Conservation (phyloP, 768 basidiomycete genomes). For the Cantharellus anzutake region DNA sequence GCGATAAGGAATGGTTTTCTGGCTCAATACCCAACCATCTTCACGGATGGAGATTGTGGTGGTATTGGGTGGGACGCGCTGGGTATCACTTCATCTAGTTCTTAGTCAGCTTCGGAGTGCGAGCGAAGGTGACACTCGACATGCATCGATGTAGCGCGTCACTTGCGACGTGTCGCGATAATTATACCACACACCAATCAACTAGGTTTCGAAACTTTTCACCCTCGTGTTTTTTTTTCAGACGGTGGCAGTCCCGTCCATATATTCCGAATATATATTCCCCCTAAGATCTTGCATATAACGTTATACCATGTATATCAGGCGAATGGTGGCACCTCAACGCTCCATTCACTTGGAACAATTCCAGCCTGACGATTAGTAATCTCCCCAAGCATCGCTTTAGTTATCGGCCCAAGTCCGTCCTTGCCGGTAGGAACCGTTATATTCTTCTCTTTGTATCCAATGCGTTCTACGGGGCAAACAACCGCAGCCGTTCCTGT, state of each 20-base stretch:
- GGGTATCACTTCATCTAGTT: too few relatives aligned
- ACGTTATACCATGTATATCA: too few relatives aligned
- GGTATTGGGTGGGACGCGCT: neutral
- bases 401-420: constrained; percentile 37
- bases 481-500: constrained; percentile 52
- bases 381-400: constrained; percentile 34
- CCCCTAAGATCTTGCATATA: too few relatives aligned
- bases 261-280: too few relatives aligned
- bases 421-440: constrained; percentile 37
- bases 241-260: too few relatives aligned
- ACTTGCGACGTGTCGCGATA: too few relatives aligned
- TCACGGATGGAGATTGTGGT: neutral
- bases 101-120: too few relatives aligned
- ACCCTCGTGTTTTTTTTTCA: too few relatives aligned
- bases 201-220: too few relatives aligned
- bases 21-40: neutral
- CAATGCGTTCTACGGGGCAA: constrained; percentile 51
- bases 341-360: constrained; percentile 67
- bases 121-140: too few relatives aligned
- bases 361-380: constrained; percentile 53
- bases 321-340: constrained; percentile 13
- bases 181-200: too few relatives aligned
- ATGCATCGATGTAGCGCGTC: too few relatives aligned
- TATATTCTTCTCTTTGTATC: constrained; percentile 45
- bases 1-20: neutral